Evolutionary conservation across 345 rosid genomes (phyloP).

Genomic region (Citrus glauca): DNA sequence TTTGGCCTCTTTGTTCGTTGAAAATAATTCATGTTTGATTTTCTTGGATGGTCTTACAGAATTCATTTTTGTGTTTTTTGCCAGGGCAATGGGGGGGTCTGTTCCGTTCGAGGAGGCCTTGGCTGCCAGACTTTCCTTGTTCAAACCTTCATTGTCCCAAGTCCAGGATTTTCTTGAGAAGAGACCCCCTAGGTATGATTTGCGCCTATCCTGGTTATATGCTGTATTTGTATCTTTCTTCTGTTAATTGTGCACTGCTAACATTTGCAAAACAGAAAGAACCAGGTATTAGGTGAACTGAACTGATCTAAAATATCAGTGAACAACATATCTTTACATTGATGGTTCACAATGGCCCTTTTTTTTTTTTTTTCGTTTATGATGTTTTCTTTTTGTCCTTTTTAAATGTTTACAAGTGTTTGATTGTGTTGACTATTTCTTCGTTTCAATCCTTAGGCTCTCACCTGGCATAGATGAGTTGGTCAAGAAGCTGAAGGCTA

Average conservation of each 20-base stretch:
- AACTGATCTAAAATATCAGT: not conserved
- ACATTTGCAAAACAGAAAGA: too few relatives aligned
- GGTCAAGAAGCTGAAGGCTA: slow-evolving; percentile 70
- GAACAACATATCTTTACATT: not conserved
- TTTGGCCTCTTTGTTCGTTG: slow-evolving; percentile 10
- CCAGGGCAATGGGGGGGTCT: slow-evolving; percentile 94
- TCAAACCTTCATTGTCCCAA: slow-evolving; percentile 76
- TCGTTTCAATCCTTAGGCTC: slow-evolving; percentile 41
- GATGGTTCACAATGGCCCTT: not conserved
- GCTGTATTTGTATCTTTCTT: not conserved
- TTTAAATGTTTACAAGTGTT: not conserved
- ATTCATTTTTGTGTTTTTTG: slow-evolving; percentile 17
- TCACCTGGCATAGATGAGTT: slow-evolving; percentile 84
- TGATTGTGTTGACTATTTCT: not conserved
- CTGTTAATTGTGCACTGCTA: not conserved
- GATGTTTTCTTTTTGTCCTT: not conserved
- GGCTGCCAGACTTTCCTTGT: slow-evolving; percentile 82
- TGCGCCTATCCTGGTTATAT: slow-evolving; percentile 10
- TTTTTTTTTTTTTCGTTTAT: not conserved
- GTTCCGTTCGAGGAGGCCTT: slow-evolving; percentile 94
- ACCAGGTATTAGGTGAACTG: not conserved
- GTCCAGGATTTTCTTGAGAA: slow-evolving; percentile 72
- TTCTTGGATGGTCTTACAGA: not conserved
- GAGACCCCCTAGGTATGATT: slow-evolving; percentile 70
- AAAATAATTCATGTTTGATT: slow-evolving; percentile 7